A percentile compares a stretch with the other conserved stretches of the same genome.
Evolutionary conservation across 129 eudicot genomes (phyloP).

Genomic region (Arctium lappa): DNA sequence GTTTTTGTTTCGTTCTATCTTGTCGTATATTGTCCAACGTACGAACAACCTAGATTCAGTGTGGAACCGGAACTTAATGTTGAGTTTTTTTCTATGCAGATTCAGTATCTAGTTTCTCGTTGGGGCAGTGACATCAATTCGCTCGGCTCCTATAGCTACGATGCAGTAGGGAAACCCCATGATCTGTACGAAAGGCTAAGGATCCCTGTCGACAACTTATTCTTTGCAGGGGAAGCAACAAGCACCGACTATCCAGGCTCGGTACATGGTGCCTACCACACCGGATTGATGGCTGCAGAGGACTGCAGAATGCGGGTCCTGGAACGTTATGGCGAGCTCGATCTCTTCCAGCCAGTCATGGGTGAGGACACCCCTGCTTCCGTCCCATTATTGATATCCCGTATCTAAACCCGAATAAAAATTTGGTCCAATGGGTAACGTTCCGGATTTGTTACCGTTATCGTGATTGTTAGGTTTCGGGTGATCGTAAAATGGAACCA

Average conservation of each 20-base stretch:
- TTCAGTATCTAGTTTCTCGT: constrained; percentile 85
- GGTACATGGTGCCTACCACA: constrained; percentile 95
- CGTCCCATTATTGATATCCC: constrained; percentile 80
- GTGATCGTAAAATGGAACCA: neutral
- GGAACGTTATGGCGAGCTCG: constrained; percentile 90
- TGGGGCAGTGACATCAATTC: constrained; percentile 90
- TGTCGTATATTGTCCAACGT: neutral
- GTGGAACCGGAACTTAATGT: neutral
- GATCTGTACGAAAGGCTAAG: constrained; percentile 89
- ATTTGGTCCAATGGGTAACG: neutral
- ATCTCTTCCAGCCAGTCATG: constrained; percentile 85
- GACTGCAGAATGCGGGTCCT: constrained; percentile 95
- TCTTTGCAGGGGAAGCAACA: constrained; percentile 99
- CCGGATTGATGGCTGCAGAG: constrained; percentile 94
- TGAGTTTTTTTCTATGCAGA: constrained; percentile 46
- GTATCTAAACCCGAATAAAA: constrained; percentile 38
- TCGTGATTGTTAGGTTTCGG: neutral
- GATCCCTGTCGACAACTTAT: constrained; percentile 90
- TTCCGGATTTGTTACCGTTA: neutral
- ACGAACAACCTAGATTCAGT: neutral
- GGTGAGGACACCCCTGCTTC: constrained; percentile 71
- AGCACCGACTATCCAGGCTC: constrained; percentile 88
- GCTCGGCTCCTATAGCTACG: constrained; percentile 93
- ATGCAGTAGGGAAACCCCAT: constrained; percentile 92
- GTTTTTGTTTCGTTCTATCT: neutral